Evolutionary conservation across 208 protist species (phyloP).

Genomic region (Leishmania major): DNA sequence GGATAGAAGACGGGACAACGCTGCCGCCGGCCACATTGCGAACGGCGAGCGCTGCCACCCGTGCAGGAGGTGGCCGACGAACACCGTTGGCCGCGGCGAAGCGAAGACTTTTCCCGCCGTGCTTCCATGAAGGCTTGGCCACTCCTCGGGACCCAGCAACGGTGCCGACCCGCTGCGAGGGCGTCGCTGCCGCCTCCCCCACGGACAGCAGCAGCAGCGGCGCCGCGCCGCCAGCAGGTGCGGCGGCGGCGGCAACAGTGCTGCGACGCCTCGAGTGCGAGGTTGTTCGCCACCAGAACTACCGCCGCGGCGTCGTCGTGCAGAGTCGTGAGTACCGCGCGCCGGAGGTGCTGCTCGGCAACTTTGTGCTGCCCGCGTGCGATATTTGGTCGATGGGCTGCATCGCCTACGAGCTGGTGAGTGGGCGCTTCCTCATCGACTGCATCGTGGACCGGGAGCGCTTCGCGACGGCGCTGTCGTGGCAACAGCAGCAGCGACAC

Average conservation of each 20-base stretch:
- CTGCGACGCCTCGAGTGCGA: constrained; percentile 39
- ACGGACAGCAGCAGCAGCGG: neutral
- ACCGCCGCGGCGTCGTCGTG: constrained; percentile 44
- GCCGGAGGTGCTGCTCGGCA: constrained; percentile 77
- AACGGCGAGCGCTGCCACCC: constrained; percentile 34
- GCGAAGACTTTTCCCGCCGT: neutral
- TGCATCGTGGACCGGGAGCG: constrained; percentile 23
- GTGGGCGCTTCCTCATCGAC: constrained; percentile 71
- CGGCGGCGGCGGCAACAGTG: neutral
- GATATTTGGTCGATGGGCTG: constrained; percentile 85
- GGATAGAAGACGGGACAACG: neutral
- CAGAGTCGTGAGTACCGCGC: constrained; percentile 84
- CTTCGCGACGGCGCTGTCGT: neutral
- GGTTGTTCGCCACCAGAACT: constrained; percentile 44
- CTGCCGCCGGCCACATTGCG: constrained; percentile 9
- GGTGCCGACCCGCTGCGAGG: neutral
- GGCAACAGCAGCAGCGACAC: neutral
- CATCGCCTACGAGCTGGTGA: constrained; percentile 82
- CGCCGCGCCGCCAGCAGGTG: neutral
- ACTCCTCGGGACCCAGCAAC: neutral
- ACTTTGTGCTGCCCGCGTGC: constrained; percentile 53
- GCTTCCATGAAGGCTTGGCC: neutral
- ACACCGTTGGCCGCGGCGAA: neutral
- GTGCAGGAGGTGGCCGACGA: neutral
- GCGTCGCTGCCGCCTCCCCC: neutral